These are phyloP conservation scores for Cynanchum wilfordii DNA, from an alignment of 257 asterid species.

Conservation along the genomic window DNA sequence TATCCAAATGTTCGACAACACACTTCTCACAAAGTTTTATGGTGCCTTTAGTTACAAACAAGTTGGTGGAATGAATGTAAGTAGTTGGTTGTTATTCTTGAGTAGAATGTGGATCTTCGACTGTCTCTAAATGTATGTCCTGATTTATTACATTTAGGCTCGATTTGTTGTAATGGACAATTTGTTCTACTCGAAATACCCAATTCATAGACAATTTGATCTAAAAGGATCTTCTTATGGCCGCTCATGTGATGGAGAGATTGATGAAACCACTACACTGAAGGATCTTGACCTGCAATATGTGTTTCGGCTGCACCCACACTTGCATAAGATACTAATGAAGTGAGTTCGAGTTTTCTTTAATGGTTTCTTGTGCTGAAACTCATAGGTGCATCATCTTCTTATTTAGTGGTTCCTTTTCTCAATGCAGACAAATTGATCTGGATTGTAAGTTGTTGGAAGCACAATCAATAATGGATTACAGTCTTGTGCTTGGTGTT, in stretches of 20 bases:
- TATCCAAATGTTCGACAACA: conserved; percentile 65
- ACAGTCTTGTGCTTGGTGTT: conserved; percentile 87
- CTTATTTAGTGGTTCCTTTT: no score
- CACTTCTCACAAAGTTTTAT: conserved; percentile 81
- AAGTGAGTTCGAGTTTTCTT: no score
- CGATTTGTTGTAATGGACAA: conserved; percentile 96
- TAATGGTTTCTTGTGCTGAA: no score
- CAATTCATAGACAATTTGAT: conserved; percentile 79
- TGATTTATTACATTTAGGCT: conserved; percentile 33
- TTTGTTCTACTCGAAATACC: conserved; percentile 83
- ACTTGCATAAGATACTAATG: conserved; percentile 56
- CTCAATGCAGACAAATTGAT: no score
- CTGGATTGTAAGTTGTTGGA: conserved; percentile 69
- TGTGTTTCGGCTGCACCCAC: conserved; percentile 60
- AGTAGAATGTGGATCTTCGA: not conserved
- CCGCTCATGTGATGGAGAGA: conserved; percentile 70
- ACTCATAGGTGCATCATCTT: no score
- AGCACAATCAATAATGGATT: conserved; percentile 84
- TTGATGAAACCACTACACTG: conserved; percentile 84
- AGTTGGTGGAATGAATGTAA: conserved; percentile 91
- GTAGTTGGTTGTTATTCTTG: conserved; percentile 6
- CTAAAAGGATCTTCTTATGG: conserved; percentile 95
- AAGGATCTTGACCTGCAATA: conserved; percentile 81
- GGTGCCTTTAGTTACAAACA: conserved; percentile 98
- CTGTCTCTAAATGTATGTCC: not conserved